A percentile compares a stretch with the other conserved stretches of the same genome.
phyloP scores from a whole-genome alignment of 1,284 basidiomycete species.

The Cryptococcus sp. region DNA sequence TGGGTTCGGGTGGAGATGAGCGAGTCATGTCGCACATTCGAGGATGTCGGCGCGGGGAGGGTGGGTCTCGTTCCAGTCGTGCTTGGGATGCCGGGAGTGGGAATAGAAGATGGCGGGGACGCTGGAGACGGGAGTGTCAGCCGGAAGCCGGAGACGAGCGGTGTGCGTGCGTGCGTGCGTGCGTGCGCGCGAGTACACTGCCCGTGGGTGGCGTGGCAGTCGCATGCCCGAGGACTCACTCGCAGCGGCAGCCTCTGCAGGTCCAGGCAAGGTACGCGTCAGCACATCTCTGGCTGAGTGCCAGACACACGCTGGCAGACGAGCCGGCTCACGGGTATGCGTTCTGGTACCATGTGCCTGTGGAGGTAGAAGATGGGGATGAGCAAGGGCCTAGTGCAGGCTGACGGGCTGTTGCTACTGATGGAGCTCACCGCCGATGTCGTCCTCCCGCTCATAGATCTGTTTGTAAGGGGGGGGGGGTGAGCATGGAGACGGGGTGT shows the following conservation, averaged over 20 bases:
- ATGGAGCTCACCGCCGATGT: conserved; percentile 22
- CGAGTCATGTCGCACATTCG: conserved; percentile 13
- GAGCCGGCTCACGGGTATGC: conserved; percentile 18
- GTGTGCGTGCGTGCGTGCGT: no score
- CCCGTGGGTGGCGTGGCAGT: no score
- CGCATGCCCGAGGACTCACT: conserved; percentile 23
- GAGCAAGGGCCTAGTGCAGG: no score
- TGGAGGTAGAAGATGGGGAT: conserved; percentile 13
- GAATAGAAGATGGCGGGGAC: conserved; percentile 23
- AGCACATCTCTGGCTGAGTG: not conserved
- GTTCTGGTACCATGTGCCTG: conserved; percentile 28
- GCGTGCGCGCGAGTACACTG: no score
- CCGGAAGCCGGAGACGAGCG: not conserved
- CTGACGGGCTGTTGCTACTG: no score
- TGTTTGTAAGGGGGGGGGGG: no score
- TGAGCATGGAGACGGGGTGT: not conserved
- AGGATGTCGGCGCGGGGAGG: conserved; percentile 22
- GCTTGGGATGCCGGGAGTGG: conserved; percentile 16
- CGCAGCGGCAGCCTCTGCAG: conserved; percentile 35
- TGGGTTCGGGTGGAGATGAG: no score
- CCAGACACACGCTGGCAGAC: not conserved
- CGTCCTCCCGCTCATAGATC: conserved; percentile 33
- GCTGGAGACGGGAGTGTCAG: conserved; percentile 12
- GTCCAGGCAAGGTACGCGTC: not conserved
- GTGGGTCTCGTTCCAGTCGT: conserved; percentile 22